Conservation (phyloP, 441 rosid genomes). For the Mallotus japonicus region DNA sequence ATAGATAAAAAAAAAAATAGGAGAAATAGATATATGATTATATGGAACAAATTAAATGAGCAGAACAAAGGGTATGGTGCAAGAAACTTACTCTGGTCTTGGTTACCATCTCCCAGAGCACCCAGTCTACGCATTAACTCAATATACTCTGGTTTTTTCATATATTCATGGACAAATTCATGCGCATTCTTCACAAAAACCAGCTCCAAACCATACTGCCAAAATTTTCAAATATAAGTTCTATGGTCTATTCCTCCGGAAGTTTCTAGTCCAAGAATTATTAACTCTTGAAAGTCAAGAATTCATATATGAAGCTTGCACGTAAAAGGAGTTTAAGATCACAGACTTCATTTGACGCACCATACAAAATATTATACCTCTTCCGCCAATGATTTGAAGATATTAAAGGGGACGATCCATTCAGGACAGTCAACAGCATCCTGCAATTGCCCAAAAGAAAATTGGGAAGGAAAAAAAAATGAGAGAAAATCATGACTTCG, state of each 20-base stretch:
- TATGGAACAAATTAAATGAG: not conserved
- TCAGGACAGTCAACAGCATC: slow-evolving; percentile 99
- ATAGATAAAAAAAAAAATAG: not conserved
- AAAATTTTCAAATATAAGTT: not conserved
- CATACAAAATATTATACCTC: slow-evolving; percentile 50
- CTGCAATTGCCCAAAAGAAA: slow-evolving; percentile 34
- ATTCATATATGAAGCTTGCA: not conserved
- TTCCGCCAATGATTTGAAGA: slow-evolving; percentile 90
- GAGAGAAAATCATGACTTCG: not conserved
- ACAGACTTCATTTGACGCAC: slow-evolving; percentile 5
- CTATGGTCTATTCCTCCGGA: not conserved
- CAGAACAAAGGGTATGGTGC: not conserved
- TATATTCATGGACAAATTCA: slow-evolving; percentile 83
- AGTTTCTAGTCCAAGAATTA: not conserved
- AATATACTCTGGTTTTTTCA: slow-evolving; percentile 66
- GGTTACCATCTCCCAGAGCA: slow-evolving; percentile 96
- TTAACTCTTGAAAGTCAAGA: not conserved
- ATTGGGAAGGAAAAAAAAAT: slow-evolving; percentile 1
- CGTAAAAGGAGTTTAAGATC: not conserved
- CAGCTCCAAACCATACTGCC: slow-evolving; percentile 85
- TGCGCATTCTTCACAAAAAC: slow-evolving; percentile 88
- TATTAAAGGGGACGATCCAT: slow-evolving; percentile 90
- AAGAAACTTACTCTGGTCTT: slow-evolving; percentile 64
- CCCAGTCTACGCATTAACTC: slow-evolving; percentile 95
- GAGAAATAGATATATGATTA: not conserved